Evolutionary conservation across 2,329 filamentous ascomycete genomes (phyloP), one percentile per base, ranked within the genome.

Genomic region (Dactylellina leptospora): DNA sequence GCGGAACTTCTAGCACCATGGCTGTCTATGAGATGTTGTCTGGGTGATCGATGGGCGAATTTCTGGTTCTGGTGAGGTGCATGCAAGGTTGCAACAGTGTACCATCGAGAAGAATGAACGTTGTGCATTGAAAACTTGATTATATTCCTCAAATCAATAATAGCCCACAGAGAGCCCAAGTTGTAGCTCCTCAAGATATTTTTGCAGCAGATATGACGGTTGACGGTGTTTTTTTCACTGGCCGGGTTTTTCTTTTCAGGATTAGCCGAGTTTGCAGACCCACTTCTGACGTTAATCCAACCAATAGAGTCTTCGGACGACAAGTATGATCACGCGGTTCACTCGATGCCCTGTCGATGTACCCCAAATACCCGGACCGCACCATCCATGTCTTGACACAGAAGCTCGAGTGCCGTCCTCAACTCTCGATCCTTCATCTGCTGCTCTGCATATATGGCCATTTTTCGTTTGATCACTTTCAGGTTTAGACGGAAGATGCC

Each of bases 271-370:
- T 70, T 42, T 16, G n/a, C 22, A 42, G 27, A 55, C 50, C 64
- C 56, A 54, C 47, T 20, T 20, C 51, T 25, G 23, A 16, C 16
- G 38, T 62, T 56, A 22, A 56, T 30, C 55, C 56, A 28, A 27
- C 64, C 64, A 70, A 70, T 70, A 47, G 62, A 33, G 56, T 61
- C 64, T 70, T 70, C 64, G 64, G 64, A 70, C 44, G 64, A 70
- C 56, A 42, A 42, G 27, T 54, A 50, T 70, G 64, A 62, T 70
- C 64, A 70, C 64, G 64, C 64, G 64, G 55, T 70, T 62, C 56
- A 40, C 48, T 33, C 36, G 16, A 16, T 50, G 44, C 48, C 59
- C 60, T 64, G 33, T 16, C 42, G 28, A 25, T 69, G 55, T 47
- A 60, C 47, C 56, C 64, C 56, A 70, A 70, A 70, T 70, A 70